Conservation (phyloP, 2,329 filamentous ascomycete species). For the Ophiognomonia clavigignenti-juglandacearum region DNA sequence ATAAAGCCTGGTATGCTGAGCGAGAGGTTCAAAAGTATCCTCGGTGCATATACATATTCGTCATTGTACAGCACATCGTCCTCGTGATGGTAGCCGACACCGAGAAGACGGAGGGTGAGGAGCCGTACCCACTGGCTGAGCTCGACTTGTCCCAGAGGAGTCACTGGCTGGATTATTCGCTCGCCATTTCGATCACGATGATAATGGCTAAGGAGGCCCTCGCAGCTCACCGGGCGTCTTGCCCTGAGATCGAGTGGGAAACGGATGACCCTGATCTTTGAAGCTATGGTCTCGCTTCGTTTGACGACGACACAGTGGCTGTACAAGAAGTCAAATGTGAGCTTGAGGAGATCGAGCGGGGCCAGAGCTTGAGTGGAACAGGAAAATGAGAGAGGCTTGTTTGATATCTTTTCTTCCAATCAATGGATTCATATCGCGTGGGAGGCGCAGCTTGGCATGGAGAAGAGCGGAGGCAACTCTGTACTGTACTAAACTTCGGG, state of each 20-base stretch:
- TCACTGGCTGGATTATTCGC: conserved; percentile 30
- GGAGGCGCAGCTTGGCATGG: too few relatives aligned
- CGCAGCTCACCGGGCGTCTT: conserved; percentile 12
- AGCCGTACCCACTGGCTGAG: conserved; percentile 23
- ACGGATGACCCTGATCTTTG: conserved; percentile 21
- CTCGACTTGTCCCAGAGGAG: conserved; percentile 27
- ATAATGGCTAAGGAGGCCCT: conserved; percentile 26
- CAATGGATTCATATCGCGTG: too few relatives aligned
- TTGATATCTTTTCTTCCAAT: too few relatives aligned
- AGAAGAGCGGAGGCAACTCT: too few relatives aligned
- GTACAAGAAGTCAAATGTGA: neutral
- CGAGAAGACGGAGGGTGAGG: neutral
- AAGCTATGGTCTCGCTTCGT: neutral
- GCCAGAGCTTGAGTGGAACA: too few relatives aligned
- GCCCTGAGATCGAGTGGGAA: conserved; percentile 6
- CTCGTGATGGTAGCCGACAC: conserved; percentile 39
- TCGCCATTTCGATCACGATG: conserved; percentile 31
- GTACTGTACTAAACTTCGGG: too few relatives aligned
- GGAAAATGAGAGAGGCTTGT: too few relatives aligned
- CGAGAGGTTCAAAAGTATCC: conserved; percentile 17
- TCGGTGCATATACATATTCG: conserved; percentile 33
- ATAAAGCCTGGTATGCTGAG: conserved; percentile 4
- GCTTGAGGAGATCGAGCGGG: too few relatives aligned
- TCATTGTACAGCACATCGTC: conserved; percentile 47
- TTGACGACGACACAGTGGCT: neutral